Evolutionary conservation across 2,329 filamentous ascomycete genomes (phyloP).

Genomic region (Herpotrichia juniperi): DNA sequence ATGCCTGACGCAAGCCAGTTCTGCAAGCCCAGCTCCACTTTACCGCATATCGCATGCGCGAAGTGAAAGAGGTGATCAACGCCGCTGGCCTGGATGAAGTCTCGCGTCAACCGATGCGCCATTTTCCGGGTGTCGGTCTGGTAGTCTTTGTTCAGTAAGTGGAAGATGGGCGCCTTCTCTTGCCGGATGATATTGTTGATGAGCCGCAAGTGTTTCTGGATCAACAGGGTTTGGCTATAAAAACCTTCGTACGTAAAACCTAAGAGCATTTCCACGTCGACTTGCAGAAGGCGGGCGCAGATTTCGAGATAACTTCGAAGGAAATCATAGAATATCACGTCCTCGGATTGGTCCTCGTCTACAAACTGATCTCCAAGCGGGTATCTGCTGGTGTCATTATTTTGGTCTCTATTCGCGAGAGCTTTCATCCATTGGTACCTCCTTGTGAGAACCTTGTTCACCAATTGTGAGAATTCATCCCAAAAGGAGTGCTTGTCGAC

Average conservation of each 20-base stretch:
- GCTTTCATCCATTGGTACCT: conserved; percentile 28
- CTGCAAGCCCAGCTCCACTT: conserved; percentile 20
- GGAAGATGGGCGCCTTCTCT: conserved; percentile 30
- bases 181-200: conserved; percentile 28
- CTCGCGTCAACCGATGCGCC: conserved; percentile 21
- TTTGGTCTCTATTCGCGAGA: conserved; percentile 6
- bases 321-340: conserved; percentile 33
- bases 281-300: conserved; percentile 30
- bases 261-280: conserved; percentile 31
- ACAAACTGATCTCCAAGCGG: conserved; percentile 35
- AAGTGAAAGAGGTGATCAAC: conserved; percentile 31
- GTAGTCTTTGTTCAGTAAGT: conserved; percentile 36
- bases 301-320: conserved; percentile 35
- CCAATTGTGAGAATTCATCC: conserved; percentile 38
- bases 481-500: conserved; percentile 37
- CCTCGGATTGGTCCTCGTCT: conserved; percentile 25
- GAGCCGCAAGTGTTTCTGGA: conserved; percentile 36
- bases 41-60: conserved; percentile 25
- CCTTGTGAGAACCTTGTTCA: conserved; percentile 33
- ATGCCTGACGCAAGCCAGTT: conserved; percentile 22
- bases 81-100: conserved; percentile 33
- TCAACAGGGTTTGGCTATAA: conserved; percentile 25
- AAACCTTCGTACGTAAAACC: conserved; percentile 19
- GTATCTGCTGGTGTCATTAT: conserved; percentile 27
- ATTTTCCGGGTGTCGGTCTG: conserved; percentile 25